Evolutionary conservation across 2,329 filamentous ascomycete species (phyloP), one percentile per base, ranked within the genome.

Genomic region (Pseudocercospora macadamiae): DNA sequence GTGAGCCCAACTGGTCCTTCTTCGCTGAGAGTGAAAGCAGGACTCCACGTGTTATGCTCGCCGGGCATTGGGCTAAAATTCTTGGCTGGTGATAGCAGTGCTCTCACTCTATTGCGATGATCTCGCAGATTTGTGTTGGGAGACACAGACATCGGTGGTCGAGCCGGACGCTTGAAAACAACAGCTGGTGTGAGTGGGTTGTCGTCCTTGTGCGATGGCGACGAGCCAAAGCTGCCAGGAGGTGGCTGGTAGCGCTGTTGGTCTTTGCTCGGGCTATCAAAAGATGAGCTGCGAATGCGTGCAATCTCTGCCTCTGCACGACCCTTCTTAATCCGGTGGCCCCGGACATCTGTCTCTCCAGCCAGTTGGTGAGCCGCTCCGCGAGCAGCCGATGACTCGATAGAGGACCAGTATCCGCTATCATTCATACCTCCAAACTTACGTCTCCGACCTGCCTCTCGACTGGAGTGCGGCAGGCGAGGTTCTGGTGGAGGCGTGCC

Each of bases 231-330:
- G 36, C 67, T 65, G 19, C 68, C 65, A 39, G 57, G 65, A 8
- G 74, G 70, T 45, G 83, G 82, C 32, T 81, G 79, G 61, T 81
- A 77, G 56, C 79, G 79, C 10, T 83, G 82, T 49, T 66, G 61
- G 39, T 71, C 68, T 77, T 91, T 92, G 51, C 86, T 90, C 3
- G 95, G 95, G 70, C 93, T 97, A 70, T 96, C 93, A 69, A 93
- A 93, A 1, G 92, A 96, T 1, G 93, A 97, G 62, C 90, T 90
- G 65, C 95, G 89, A 54, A 97, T 88, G 37, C 93, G 90, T 45
- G 90, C 90, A 79, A 99, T 97, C 75, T 97, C 95, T 69, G 96
- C 93, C 74, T 97, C 95, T 14, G 95, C 95, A 61, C 93, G 89
- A 26, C 93, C 93, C 60, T 91, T 89, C 79, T 93, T 96, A 68